A percentile compares a stretch with the other conserved stretches of the same genome.
Conservation (phyloP, 768 basidiomycete species). For the Tylopilus balloui region DNA sequence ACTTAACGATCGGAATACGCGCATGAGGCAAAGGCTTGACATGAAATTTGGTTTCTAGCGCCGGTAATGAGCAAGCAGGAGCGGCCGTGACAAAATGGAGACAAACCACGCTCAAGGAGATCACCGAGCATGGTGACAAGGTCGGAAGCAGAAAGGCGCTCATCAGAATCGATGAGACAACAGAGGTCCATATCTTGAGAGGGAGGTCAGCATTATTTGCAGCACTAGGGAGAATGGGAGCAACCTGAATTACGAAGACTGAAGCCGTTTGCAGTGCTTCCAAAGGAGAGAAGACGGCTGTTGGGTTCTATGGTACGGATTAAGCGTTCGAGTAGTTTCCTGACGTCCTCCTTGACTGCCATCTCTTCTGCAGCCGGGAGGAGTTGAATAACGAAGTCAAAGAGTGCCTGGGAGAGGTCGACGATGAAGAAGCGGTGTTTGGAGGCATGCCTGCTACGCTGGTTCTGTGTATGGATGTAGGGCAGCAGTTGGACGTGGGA, state of each 20-base stretch:
- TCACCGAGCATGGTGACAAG: conserved; percentile 93
- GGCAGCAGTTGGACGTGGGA: conserved; percentile 22
- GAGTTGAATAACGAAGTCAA: conserved; percentile 90
- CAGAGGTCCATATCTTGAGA: conserved; percentile 94
- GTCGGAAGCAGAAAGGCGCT: conserved; percentile 76
- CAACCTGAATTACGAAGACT: conserved; percentile 91
- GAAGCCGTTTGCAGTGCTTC: conserved; percentile 96
- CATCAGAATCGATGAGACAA: conserved; percentile 87
- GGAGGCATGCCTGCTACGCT: conserved; percentile 34
- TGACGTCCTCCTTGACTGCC: conserved; percentile 92
- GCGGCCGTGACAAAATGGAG: conserved; percentile 1
- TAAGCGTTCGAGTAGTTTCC: conserved; percentile 90
- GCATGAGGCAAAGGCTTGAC: conserved; percentile 96
- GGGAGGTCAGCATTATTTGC: conserved; percentile 8
- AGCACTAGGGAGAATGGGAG: conserved; percentile 16
- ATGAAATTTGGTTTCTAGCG: conserved; percentile 85
- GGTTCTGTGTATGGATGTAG: conserved; percentile 33
- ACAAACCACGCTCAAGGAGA: conserved; percentile 86
- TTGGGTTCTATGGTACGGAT: conserved; percentile 93
- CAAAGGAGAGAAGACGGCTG: conserved; percentile 87
- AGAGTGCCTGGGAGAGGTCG: conserved; percentile 86
- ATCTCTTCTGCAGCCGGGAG: conserved; percentile 88
- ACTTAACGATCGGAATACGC: conserved; percentile 97
- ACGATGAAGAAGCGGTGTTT: conserved; percentile 61
- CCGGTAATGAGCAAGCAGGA: conserved; percentile 11